Percentiles rank a stretch among this genome's conserved stretches.
Evolutionary conservation across 768 basidiomycete species (phyloP).

Genomic region (Pleurotus sapidus): DNA sequence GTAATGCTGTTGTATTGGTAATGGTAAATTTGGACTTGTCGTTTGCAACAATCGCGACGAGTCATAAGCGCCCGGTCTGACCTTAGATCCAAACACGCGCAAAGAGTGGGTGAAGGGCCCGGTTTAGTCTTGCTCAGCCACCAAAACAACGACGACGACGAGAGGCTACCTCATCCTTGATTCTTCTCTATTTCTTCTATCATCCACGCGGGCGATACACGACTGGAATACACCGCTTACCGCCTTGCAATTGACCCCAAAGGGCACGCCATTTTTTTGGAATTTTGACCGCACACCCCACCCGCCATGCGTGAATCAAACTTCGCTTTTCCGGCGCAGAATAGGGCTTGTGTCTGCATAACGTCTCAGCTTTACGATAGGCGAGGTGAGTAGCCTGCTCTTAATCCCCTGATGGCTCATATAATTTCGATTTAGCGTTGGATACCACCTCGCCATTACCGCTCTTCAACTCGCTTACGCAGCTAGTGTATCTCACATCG

Average conservation of each 20-base stretch:
- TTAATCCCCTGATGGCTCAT: conserved; percentile 9
- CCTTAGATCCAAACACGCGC: background rate
- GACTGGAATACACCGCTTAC: background rate
- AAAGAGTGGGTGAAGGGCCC: conserved; percentile 5
- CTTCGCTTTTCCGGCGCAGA: conserved; percentile 92
- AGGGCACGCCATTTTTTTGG: background rate
- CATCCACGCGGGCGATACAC: background rate
- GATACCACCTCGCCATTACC: conserved; percentile 59
- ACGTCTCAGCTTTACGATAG: conserved; percentile 94
- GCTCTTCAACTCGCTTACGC: conserved; percentile 91
- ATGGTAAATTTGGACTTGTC: too few relatives aligned
- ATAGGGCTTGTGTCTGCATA: conserved; percentile 93
- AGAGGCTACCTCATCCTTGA: conserved; percentile 2
- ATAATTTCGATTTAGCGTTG: conserved; percentile 30
- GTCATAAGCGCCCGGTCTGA: background rate
- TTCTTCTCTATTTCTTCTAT: background rate
- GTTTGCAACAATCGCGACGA: background rate
- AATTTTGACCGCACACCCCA: background rate
- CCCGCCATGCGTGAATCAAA: conserved; percentile 85
- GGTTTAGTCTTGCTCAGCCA: conserved; percentile 4
- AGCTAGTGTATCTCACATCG: conserved; percentile 94
- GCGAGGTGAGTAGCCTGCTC: conserved; percentile 59
- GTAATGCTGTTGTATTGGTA: too few relatives aligned
- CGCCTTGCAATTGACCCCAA: background rate
- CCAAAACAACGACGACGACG: conserved; percentile 3